These are phyloP conservation scores for Thalassiosira livingstoniorum DNA, from an alignment of 352 stramenopile species.

Conservation along the genomic window DNA sequence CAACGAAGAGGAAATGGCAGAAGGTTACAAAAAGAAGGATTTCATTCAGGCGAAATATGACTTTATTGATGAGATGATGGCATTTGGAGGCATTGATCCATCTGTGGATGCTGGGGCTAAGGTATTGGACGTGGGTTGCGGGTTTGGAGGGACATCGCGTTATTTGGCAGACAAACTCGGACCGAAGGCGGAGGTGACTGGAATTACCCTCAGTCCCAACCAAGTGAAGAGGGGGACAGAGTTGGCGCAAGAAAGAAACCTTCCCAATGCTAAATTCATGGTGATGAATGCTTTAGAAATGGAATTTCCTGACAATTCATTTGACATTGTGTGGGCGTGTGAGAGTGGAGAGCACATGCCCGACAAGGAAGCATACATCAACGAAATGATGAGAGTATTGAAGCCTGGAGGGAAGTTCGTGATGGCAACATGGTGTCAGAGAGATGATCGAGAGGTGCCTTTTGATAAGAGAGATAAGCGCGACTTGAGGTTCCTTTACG, in stretches of 20 bases:
- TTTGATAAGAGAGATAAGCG: constrained; percentile 86
- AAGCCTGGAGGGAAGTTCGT: constrained; percentile 90
- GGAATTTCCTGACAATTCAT: constrained; percentile 88
- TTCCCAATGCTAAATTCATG: constrained; percentile 87
- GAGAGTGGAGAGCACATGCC: constrained; percentile 91
- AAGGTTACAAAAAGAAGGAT: constrained; percentile 86
- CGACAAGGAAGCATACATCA: constrained; percentile 89
- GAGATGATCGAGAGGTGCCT: constrained; percentile 84
- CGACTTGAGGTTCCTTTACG: constrained; percentile 89
- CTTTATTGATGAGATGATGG: constrained; percentile 92
- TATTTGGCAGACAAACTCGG: constrained; percentile 91
- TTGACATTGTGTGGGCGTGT: constrained; percentile 91
- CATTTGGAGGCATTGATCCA: constrained; percentile 80
- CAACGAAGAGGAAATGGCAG: constrained; percentile 78
- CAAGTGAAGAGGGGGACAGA: constrained; percentile 85
- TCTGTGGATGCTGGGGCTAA: constrained; percentile 60
- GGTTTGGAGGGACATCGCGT: constrained; percentile 89
- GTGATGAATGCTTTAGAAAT: constrained; percentile 90
- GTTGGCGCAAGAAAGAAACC: constrained; percentile 79
- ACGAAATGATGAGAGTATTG: constrained; percentile 90
- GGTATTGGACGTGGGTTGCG: constrained; percentile 91
- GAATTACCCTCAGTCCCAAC: constrained; percentile 88
- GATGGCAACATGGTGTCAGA: constrained; percentile 89
- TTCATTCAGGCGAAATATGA: constrained; percentile 91
- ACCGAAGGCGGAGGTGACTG: constrained; percentile 86